phyloP scores from a whole-genome alignment of 352 stramenopile genomes.

The Pythium coloratum region DNA sequence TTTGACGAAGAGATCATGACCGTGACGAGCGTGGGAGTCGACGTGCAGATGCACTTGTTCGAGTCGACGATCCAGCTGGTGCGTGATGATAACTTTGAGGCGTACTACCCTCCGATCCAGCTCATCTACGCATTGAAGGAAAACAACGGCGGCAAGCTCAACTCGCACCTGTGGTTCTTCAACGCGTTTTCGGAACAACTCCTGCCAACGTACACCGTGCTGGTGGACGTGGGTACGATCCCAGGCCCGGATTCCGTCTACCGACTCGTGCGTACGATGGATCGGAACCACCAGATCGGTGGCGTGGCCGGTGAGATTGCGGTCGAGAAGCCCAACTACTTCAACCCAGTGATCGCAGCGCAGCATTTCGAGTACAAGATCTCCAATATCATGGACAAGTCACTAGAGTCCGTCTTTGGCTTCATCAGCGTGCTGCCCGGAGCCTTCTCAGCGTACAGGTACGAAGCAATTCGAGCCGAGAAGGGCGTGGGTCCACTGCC shows the following conservation, averaged over 20 bases:
- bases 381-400: slow-evolving; percentile 59
- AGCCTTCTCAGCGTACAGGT: slow-evolving; percentile 54
- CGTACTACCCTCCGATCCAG: slow-evolving; percentile 50
- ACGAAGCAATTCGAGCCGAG: slow-evolving; percentile 50
- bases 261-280: slow-evolving; percentile 47
- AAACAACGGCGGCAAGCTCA: slow-evolving; percentile 47
- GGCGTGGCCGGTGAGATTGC: slow-evolving; percentile 49
- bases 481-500: slow-evolving; percentile 43
- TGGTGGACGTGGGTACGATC: slow-evolving; percentile 51
- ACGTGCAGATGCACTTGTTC: slow-evolving; percentile 48
- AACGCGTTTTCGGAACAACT: slow-evolving; percentile 59
- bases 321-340: slow-evolving; percentile 44
- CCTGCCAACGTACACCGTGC: slow-evolving; percentile 47
- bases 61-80: slow-evolving; percentile 47
- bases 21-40: slow-evolving; percentile 41
- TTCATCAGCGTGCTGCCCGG: slow-evolving; percentile 50
- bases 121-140: slow-evolving; percentile 57
- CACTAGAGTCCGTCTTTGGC: slow-evolving; percentile 48
- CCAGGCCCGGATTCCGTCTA: slow-evolving; percentile 41
- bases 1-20: slow-evolving; percentile 64
- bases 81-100: slow-evolving; percentile 40
- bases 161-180: slow-evolving; percentile 63
- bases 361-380: slow-evolving; percentile 65
- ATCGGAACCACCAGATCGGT: slow-evolving; percentile 50
- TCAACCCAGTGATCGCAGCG: slow-evolving; percentile 43